phyloP scores from a whole-genome alignment of 495 filamentous ascomycete species.

The Trichoderma virens region DNA sequence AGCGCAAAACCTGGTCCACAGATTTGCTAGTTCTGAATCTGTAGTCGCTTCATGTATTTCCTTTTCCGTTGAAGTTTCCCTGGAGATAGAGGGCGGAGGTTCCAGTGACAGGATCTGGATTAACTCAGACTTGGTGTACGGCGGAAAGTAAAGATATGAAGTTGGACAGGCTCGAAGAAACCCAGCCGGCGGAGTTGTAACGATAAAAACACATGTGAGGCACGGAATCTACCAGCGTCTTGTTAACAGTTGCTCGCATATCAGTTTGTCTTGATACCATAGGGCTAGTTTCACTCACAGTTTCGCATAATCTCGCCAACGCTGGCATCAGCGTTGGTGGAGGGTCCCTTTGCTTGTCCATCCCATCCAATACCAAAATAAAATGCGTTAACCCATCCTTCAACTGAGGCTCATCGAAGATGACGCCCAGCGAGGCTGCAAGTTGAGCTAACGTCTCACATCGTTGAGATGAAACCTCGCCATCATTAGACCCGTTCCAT shows the following conservation, averaged over 20 bases:
- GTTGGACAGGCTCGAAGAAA: constrained; percentile 64
- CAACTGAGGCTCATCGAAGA: constrained; percentile 42
- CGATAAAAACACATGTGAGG: constrained; percentile 69
- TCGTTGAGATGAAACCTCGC: constrained; percentile 37
- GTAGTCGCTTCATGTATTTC: constrained; percentile 10
- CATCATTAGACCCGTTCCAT: constrained; percentile 13
- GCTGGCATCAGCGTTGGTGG: constrained; percentile 76
- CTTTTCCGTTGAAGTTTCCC: background rate
- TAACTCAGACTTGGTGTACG: constrained; percentile 74
- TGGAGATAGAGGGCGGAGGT: constrained; percentile 16
- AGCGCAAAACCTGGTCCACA: constrained; percentile 73
- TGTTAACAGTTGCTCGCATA: background rate
- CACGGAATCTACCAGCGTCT: constrained; percentile 59
- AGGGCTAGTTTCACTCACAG: constrained; percentile 13
- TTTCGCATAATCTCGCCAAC: constrained; percentile 27
- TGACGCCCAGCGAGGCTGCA: constrained; percentile 55
- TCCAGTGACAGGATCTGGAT: constrained; percentile 57
- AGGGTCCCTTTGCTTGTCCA: constrained; percentile 79
- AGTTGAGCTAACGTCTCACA: constrained; percentile 75
- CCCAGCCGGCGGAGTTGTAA: constrained; percentile 62
- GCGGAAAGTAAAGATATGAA: constrained; percentile 76
- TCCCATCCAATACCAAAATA: constrained; percentile 82
- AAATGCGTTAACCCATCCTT: constrained; percentile 40
- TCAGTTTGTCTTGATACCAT: background rate
- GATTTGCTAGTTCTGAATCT: constrained; percentile 30